These are phyloP conservation scores for Malassezia furfur DNA, from an alignment of 1,284 basidiomycete genomes.

Conservation along the genomic window DNA sequence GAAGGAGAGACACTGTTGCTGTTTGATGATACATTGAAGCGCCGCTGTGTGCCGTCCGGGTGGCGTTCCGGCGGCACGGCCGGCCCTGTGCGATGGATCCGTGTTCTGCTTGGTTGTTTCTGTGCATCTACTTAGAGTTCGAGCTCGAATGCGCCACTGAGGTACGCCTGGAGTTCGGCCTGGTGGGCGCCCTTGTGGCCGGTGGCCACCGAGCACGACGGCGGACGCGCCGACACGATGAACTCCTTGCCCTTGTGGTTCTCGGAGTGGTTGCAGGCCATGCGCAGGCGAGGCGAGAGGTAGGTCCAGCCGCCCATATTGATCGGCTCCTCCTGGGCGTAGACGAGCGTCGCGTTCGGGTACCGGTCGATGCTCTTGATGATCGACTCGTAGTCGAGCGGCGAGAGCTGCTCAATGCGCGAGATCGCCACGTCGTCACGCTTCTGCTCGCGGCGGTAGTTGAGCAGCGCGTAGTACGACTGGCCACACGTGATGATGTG, in stretches of 20 bases:
- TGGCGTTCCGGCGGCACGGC: neutral
- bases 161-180: conserved; percentile 38
- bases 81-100: too few species aligned
- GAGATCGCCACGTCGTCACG: conserved; percentile 87
- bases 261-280: conserved; percentile 38
- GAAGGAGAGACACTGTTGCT: too few species aligned
- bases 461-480: conserved; percentile 79
- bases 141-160: conserved; percentile 37
- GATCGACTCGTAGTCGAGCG: conserved; percentile 76
- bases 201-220: conserved; percentile 59
- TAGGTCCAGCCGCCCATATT: conserved; percentile 70
- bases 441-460: conserved; percentile 41
- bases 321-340: conserved; percentile 84
- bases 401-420: conserved; percentile 84
- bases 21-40: too few species aligned
- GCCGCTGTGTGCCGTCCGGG: too few species aligned
- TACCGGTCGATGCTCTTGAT: conserved; percentile 62
- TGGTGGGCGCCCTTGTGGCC: conserved; percentile 64
- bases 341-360: conserved; percentile 81
- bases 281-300: conserved; percentile 62
- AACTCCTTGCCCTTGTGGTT: conserved; percentile 72
- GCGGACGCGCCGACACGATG: conserved; percentile 40
- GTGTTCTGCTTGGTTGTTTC: neutral
- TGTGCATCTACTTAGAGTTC: conserved; percentile 1
- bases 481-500: conserved; percentile 76